Percentiles rank a stretch among this genome's conserved stretches.
Conservation (phyloP, 2,329 filamentous ascomycete species). For the Kalmusia sp. region DNA sequence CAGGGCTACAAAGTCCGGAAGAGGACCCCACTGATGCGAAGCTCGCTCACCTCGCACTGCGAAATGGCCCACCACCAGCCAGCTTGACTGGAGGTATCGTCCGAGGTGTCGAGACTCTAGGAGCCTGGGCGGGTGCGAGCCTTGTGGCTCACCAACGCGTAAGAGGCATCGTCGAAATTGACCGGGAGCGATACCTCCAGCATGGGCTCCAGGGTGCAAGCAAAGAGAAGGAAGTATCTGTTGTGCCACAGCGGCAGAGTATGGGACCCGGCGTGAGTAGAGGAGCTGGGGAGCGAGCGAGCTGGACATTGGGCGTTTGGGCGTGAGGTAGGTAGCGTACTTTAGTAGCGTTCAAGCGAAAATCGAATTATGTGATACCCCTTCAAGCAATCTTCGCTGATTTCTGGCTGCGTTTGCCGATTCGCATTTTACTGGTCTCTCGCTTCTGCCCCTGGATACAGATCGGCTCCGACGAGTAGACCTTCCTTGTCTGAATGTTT, state of each 20-base stretch:
- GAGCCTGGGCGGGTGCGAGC: conserved; percentile 78
- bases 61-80: conserved; percentile 45
- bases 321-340: conserved; percentile 25
- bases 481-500: too few relatives aligned
- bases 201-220: conserved; percentile 70
- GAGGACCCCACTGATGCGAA: conserved; percentile 66
- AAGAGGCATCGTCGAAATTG: conserved; percentile 72
- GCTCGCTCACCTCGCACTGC: conserved; percentile 58
- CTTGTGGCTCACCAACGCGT: conserved; percentile 72
- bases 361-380: conserved; percentile 1
- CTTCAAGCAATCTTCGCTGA: too few relatives aligned
- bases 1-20: conserved; percentile 58
- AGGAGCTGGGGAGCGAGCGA: conserved; percentile 42
- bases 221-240: conserved; percentile 65
- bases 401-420: too few relatives aligned
- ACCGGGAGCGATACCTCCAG: conserved; percentile 74
- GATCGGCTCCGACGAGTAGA: too few relatives aligned
- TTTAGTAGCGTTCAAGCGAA: background rate
- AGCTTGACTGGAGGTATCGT: conserved; percentile 63
- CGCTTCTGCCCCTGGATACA: too few relatives aligned
- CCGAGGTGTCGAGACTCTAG: conserved; percentile 72
- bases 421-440: too few relatives aligned
- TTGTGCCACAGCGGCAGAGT: conserved; percentile 67
- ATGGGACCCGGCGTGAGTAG: conserved; percentile 60
- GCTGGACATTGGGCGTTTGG: conserved; percentile 50